phyloP scores from a whole-genome alignment of 345 rosid genomes.

The Aquilaria sinensis region DNA sequence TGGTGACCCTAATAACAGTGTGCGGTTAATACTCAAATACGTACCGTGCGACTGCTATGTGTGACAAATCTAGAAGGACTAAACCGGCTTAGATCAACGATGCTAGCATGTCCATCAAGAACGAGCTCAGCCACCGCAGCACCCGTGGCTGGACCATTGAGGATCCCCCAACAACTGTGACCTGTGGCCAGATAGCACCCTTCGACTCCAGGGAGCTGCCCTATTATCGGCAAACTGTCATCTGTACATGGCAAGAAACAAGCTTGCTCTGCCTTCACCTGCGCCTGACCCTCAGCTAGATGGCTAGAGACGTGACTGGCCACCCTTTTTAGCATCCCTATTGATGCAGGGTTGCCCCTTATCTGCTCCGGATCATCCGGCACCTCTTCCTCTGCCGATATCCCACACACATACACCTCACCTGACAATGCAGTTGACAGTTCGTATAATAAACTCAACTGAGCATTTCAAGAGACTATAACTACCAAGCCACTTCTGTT shows the following conservation, averaged over 20 bases:
- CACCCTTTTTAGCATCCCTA: constrained; percentile 64
- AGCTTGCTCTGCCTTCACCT: constrained; percentile 79
- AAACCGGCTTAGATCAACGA: constrained; percentile 61
- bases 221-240: constrained; percentile 64
- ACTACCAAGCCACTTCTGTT: too few species aligned
- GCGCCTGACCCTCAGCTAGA: constrained; percentile 47
- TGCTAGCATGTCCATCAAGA: constrained; percentile 47
- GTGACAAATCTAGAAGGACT: constrained; percentile 65
- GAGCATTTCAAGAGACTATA: too few species aligned
- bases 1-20: too few species aligned
- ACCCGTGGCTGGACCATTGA: constrained; percentile 89
- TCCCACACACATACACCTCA: constrained; percentile 90
- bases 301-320: constrained; percentile 67
- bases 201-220: constrained; percentile 61
- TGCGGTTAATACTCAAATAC: neutral
- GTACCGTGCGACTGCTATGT: constrained; percentile 1
- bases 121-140: constrained; percentile 83
- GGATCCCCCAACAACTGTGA: constrained; percentile 90
- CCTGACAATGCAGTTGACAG: constrained; percentile 27
- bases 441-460: neutral
- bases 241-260: constrained; percentile 85
- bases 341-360: constrained; percentile 52
- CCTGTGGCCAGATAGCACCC: constrained; percentile 83
- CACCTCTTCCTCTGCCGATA: constrained; percentile 65
- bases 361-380: constrained; percentile 78